Conservation (phyloP, 495 filamentous ascomycete species). For the Penicillium dipodomyicola region DNA sequence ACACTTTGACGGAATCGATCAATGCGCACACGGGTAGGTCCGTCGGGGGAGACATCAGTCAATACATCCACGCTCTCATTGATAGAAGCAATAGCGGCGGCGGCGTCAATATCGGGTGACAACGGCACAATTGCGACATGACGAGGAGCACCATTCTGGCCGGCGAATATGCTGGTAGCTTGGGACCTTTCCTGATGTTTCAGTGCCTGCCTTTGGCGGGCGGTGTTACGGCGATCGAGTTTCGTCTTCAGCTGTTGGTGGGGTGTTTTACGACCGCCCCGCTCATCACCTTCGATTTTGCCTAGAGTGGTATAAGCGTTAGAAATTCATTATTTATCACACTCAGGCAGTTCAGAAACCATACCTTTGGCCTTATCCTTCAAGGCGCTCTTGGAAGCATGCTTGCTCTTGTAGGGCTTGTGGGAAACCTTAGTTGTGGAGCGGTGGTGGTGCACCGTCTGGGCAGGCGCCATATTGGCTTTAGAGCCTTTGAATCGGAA, state of each 20-base stretch:
- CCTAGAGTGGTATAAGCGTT: slow-evolving; percentile 37
- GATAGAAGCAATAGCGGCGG: slow-evolving; percentile 63
- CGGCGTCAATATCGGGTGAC: slow-evolving; percentile 64
- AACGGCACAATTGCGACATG: slow-evolving; percentile 91
- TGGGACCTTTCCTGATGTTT: slow-evolving; percentile 79
- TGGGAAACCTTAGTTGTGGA: slow-evolving; percentile 81
- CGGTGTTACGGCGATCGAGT: slow-evolving; percentile 88
- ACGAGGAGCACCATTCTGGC: slow-evolving; percentile 79
- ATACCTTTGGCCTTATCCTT: slow-evolving; percentile 79
- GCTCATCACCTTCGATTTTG: slow-evolving; percentile 58
- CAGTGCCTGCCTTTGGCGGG: slow-evolving; percentile 74
- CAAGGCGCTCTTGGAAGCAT: slow-evolving; percentile 82
- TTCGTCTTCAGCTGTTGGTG: slow-evolving; percentile 98
- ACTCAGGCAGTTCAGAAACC: background rate
- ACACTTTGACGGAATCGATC: slow-evolving; percentile 92
- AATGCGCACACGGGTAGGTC: slow-evolving; percentile 61
- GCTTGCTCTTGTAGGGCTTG: slow-evolving; percentile 87
- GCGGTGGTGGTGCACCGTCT: slow-evolving; percentile 75
- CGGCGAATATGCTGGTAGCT: slow-evolving; percentile 74
- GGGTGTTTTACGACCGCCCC: slow-evolving; percentile 73
- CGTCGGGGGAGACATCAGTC: slow-evolving; percentile 58
- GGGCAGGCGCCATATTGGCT: slow-evolving; percentile 51
- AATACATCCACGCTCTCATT: slow-evolving; percentile 77
- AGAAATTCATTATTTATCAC: slow-evolving; percentile 58
- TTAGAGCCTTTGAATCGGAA: slow-evolving; percentile 84